Conservation (phyloP, 2,329 filamentous ascomycete genomes). For the Orbilia javanica region DNA sequence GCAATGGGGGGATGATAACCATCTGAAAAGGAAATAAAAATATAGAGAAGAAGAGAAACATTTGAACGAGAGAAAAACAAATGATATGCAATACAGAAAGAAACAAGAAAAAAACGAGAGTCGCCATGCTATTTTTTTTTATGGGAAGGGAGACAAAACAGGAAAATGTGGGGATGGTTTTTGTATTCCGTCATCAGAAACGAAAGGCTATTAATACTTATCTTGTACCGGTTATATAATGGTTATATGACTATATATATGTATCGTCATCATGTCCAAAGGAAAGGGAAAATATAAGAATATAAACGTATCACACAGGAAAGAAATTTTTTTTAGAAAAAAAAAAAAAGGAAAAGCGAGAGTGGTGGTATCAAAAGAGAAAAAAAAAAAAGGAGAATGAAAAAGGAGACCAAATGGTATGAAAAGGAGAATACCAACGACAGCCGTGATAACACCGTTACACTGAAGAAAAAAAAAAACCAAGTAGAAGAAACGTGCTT, state of each 20-base stretch:
- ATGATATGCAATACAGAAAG: slow-evolving; percentile 12
- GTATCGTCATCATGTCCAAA: slow-evolving; percentile 53
- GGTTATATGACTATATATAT: slow-evolving; percentile 51
- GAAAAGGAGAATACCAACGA: slow-evolving; percentile 53
- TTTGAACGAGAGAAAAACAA: slow-evolving; percentile 3
- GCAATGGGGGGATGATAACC: slow-evolving; percentile 21
- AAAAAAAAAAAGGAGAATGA: slow-evolving; percentile 23
- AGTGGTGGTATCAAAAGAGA: slow-evolving; percentile 57
- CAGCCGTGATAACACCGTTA: slow-evolving; percentile 60
- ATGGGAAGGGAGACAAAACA: slow-evolving; percentile 33
- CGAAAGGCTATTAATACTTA: slow-evolving; percentile 57
- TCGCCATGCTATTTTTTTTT: slow-evolving; percentile 32
- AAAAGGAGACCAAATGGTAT: slow-evolving; percentile 56
- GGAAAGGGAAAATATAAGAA: neutral
- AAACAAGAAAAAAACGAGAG: slow-evolving; percentile 18
- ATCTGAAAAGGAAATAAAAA: neutral
- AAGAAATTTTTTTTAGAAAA: slow-evolving; percentile 1
- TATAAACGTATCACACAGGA: slow-evolving; percentile 9
- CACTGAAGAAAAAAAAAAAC: slow-evolving; percentile 47
- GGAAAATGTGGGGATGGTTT: no score
- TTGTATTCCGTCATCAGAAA: slow-evolving; percentile 45
- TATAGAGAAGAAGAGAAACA: neutral
- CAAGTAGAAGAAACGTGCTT: slow-evolving; percentile 22
- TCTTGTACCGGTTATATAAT: no score
- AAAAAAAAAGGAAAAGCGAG: slow-evolving; percentile 47